phyloP scores from a whole-genome alignment of 495 filamentous ascomycete genomes.

The Sporormia fimetaria region DNA sequence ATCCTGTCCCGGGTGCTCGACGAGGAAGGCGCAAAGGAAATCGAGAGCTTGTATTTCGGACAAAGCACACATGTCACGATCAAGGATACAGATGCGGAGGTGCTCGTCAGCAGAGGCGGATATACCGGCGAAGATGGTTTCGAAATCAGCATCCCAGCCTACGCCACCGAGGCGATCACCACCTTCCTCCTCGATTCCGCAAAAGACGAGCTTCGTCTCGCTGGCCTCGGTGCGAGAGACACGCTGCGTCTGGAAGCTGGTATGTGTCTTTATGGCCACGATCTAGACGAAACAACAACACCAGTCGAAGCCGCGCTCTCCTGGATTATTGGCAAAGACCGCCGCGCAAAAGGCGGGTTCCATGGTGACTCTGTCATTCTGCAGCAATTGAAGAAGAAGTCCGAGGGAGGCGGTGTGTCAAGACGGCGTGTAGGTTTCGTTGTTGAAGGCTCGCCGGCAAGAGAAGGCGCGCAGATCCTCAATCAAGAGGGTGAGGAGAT shows the following conservation, averaged over 20 bases:
- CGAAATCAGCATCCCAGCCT: constrained; percentile 71
- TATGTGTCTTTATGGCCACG: constrained; percentile 98
- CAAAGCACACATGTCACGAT: constrained; percentile 49
- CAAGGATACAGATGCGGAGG: constrained; percentile 34
- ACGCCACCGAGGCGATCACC: constrained; percentile 44
- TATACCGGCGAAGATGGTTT: constrained; percentile 99
- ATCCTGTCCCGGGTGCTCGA: constrained; percentile 42
- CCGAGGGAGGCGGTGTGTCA: constrained; percentile 53
- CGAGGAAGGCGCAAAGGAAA: constrained; percentile 39
- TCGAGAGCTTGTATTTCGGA: constrained; percentile 71
- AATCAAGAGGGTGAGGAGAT: constrained; percentile 46
- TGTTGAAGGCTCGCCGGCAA: constrained; percentile 75
- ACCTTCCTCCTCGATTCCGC: constrained; percentile 54
- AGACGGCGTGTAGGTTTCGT: constrained; percentile 70
- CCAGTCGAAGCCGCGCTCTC: constrained; percentile 72
- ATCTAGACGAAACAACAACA: constrained; percentile 79
- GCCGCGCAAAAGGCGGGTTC: constrained; percentile 50
- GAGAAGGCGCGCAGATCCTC: constrained; percentile 77
- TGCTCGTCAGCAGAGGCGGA: constrained; percentile 75
- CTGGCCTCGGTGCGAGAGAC: constrained; percentile 83
- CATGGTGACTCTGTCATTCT: constrained; percentile 70
- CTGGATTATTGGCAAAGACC: constrained; percentile 75
- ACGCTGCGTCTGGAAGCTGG: constrained; percentile 88
- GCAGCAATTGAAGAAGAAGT: constrained; percentile 54
- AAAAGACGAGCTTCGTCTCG: constrained; percentile 56